Percentiles rank a stretch among this genome's conserved stretches.
Conservation (phyloP, 1,139 yeast genomes). For the Citeromyces siamensis region DNA sequence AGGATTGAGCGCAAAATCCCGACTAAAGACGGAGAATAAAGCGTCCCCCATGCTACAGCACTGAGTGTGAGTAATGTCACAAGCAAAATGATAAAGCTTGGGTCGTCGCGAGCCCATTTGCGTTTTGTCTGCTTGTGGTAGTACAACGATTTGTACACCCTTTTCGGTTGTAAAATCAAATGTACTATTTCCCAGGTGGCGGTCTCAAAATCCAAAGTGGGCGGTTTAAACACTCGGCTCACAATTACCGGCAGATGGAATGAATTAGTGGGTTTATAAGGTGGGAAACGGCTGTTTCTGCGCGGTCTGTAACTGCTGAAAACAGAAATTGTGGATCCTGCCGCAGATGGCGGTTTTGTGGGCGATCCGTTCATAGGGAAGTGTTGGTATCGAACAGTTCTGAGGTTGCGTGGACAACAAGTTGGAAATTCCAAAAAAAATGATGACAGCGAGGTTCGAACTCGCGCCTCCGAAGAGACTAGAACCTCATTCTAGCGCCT, state of each 20-base stretch:
- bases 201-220: slow-evolving; percentile 80
- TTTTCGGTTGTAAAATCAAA: slow-evolving; percentile 60
- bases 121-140: slow-evolving; percentile 64
- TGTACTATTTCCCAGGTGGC: slow-evolving; percentile 87
- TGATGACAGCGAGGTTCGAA: slow-evolving; percentile 12
- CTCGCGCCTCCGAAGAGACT: slow-evolving; percentile 10
- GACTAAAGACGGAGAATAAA: slow-evolving; percentile 52
- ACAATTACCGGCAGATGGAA: slow-evolving; percentile 26
- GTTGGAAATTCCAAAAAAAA: no score
- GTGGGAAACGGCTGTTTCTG: not conserved
- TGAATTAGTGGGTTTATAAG: not conserved
- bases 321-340: slow-evolving; percentile 5
- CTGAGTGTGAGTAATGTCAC: slow-evolving; percentile 53
- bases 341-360: slow-evolving; percentile 3
- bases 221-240: slow-evolving; percentile 53
- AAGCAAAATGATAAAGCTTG: slow-evolving; percentile 68
- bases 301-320: slow-evolving; percentile 1
- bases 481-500: slow-evolving; percentile 11
- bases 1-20: slow-evolving; percentile 54
- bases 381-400: no score
- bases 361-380: no score
- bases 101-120: slow-evolving; percentile 83
- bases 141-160: slow-evolving; percentile 72
- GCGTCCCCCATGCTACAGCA: slow-evolving; percentile 86
- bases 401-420: no score